phyloP scores from a whole-genome alignment of 2,329 filamentous ascomycete species.

The Colletotrichum cordylinicola region DNA sequence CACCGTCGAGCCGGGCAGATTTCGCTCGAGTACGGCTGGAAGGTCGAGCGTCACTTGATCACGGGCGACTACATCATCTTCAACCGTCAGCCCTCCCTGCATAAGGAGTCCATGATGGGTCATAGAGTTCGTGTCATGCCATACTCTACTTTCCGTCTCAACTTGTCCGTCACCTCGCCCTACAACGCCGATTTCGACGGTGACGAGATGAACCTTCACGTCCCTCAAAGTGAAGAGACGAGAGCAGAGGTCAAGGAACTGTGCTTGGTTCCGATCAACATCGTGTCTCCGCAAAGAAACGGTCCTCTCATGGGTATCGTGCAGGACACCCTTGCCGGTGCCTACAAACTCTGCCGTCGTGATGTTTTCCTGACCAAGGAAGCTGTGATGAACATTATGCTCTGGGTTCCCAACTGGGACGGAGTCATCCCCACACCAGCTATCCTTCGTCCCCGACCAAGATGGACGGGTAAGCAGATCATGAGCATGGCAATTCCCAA shows the following conservation, averaged over 20 bases:
- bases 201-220: slow-evolving; percentile 99
- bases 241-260: slow-evolving; percentile 93
- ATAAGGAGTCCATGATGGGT: slow-evolving; percentile 99
- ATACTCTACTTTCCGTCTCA: slow-evolving; percentile 97
- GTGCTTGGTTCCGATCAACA: slow-evolving; percentile 97
- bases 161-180: slow-evolving; percentile 94
- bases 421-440: slow-evolving; percentile 91
- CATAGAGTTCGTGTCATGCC: slow-evolving; percentile 98
- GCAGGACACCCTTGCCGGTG: slow-evolving; percentile 94
- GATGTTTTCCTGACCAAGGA: slow-evolving; percentile 92
- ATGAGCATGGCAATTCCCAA: slow-evolving; percentile 90
- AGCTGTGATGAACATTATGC: slow-evolving; percentile 93
- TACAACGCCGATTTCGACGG: slow-evolving; percentile 99
- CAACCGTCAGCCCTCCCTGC: slow-evolving; percentile 97
- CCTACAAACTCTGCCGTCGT: slow-evolving; percentile 94
- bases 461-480: slow-evolving; percentile 98
- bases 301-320: slow-evolving; percentile 99
- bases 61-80: slow-evolving; percentile 99
- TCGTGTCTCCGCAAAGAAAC: slow-evolving; percentile 97
- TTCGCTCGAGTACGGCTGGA: slow-evolving; percentile 94
- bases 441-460: slow-evolving; percentile 89
- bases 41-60: slow-evolving; percentile 95
- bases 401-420: slow-evolving; percentile 99
- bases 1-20: slow-evolving; percentile 88
- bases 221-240: slow-evolving; percentile 96